phyloP scores from a whole-genome alignment of 2,329 filamentous ascomycete species.

The Tympanopsis confertula region DNA sequence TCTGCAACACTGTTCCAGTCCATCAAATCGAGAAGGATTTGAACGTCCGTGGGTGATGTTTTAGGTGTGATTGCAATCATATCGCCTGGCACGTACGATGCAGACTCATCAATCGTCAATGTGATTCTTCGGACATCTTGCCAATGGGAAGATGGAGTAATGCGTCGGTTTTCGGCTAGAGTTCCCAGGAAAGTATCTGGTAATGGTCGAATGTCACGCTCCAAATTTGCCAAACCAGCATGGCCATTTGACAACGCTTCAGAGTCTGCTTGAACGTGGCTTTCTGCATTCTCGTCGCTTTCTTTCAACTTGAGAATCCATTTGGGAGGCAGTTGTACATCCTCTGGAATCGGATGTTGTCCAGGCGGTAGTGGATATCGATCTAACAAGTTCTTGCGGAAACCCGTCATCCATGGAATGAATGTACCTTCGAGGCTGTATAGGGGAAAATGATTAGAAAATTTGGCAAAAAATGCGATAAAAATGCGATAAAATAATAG shows the following conservation, averaged over 20 bases:
- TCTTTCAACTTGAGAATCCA: conserved; percentile 41
- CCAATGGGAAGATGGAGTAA: conserved; percentile 72
- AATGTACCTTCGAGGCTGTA: conserved; percentile 70
- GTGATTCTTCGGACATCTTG: conserved; percentile 83
- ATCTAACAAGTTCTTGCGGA: conserved; percentile 56
- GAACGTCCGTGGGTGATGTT: conserved; percentile 74
- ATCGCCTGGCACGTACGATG: conserved; percentile 57
- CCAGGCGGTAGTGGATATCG: conserved; percentile 59
- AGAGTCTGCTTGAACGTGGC: neutral
- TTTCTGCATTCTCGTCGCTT: neutral
- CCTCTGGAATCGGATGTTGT: conserved; percentile 58
- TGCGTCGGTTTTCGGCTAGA: conserved; percentile 53
- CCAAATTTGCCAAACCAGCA: neutral
- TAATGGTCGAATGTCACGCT: conserved; percentile 36
- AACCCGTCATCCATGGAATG: conserved; percentile 60
- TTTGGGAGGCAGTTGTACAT: conserved; percentile 65
- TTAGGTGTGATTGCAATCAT: conserved; percentile 75
- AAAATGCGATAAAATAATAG: conserved; percentile 1
- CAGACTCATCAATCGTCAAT: conserved; percentile 35
- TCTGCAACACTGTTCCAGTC: conserved; percentile 68
- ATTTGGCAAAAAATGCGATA: neutral
- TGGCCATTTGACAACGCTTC: too few species aligned
- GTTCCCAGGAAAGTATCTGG: conserved; percentile 41
- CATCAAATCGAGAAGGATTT: conserved; percentile 68
- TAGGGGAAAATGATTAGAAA: neutral